Base-by-base conservation (phyloP, 2,329 filamentous ascomycete genomes). In the Fusarium armeniacum region DNA sequence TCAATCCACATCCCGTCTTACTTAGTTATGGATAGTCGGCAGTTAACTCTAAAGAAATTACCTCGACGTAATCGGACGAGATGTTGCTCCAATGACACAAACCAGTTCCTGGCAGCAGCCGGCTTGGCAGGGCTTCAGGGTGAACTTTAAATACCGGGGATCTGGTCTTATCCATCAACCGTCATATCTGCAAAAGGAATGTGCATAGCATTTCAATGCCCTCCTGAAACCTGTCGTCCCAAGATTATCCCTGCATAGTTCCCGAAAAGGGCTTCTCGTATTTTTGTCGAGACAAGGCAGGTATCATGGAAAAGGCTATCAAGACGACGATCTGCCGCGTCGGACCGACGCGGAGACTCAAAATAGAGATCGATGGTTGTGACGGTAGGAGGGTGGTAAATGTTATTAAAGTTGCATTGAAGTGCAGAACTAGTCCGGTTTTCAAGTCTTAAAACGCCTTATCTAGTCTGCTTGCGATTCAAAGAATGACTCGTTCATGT, bases 61-160 rank as follows among this genome's bases (percentile, higher is more conserved):
- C 6, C 22, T 18, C 32, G 30, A 64, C 59, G 62, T 65, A 54
- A 60, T 58, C 62, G 62, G 61, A 65, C 26, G 30, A 43, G 24
- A 24, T 43, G 28, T 20, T 35, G 22, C 61, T 35, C 32, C 58
- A 63, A 64, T 64, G 10, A 38, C 22, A 32, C 20, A 4, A 40
- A 5, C 22, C 6, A 16, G 9, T 45, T 26, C 24, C 41, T 30
- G 20, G 12, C 40, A 35, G 44, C 24, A 33, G 15, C 32, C 61
- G 38, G 1, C 61, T 65, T 65, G 60, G 62, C 61, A 47, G 32
- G 46, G 54, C 61, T 53, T 53, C 60, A 64, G 38, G 36, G 46
- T 46, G 41, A 65, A 65, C 53, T 61, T 45, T 65, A 61, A 65
- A 24, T 65, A 65, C 26, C 46, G 61, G 62, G 32, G 54, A 60